Evolutionary conservation across 2,329 filamentous ascomycete genomes (phyloP), one percentile per base, ranked within the genome.

Genomic region (Aspergillus sp.): DNA sequence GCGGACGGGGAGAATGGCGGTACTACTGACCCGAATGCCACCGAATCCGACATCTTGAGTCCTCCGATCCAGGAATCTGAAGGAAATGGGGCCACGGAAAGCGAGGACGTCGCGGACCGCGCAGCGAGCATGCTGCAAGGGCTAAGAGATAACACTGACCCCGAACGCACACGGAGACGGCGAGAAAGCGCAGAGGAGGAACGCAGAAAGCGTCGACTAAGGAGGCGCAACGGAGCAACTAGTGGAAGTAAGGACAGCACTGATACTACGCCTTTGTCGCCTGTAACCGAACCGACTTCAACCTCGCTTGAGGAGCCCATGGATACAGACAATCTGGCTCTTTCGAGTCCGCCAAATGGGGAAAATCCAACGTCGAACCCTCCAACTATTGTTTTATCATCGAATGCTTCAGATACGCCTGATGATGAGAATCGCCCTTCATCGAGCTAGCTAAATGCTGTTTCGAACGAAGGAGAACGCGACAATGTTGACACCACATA

Each of bases 61-160:
- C 84, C 87, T 2, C 73, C 75, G 11, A 64, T 67, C 17, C 64
- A 68, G 14, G 72, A 69, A 41, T 68, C 68, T 5, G 77, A 78
- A 37, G 33, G 41, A 19, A 70, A 73, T 19, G 70, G 74, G 49
- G 68, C 76, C 8, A 77, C 74, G 3, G 81, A 84, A 55, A 79
- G 81, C 43, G 82, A 93, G 73, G 91, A 96, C 63, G 87, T 98
- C 27, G 93, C 91, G 3, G 89, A 93, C 65, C 86, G 92, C 52
- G 93, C 93, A 2, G 91, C 91, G 1, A 85, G 88, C 62, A 79
- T 97, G 72, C 80, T 98, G 31, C 90, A 96, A 70, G 91, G 91
- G 46, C 88, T 97, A 74, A 85, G 91, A 58, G 82, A 86, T 43
- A 85, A 85, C 43, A 68, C 67, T 3, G 81, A 87, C 49, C 83